These are phyloP conservation scores for Leccinum pachyderme DNA, from an alignment of 1,284 basidiomycete species.

Conservation along the genomic window DNA sequence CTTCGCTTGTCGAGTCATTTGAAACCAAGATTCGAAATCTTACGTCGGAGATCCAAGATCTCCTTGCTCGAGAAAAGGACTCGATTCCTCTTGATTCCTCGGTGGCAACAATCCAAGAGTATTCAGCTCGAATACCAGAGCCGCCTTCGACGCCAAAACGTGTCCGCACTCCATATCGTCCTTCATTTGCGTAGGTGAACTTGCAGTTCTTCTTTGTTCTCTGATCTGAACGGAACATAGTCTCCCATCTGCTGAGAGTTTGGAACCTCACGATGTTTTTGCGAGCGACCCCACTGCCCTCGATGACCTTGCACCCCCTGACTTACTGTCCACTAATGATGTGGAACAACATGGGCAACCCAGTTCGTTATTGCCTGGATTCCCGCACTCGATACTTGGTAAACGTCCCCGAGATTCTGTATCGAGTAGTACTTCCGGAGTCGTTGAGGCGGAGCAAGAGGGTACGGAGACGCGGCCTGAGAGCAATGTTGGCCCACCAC, in stretches of 20 bases:
- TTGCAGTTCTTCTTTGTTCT: background rate
- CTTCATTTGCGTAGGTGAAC: conserved; percentile 28
- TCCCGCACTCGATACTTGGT: conserved; percentile 48
- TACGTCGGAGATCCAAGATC: conserved; percentile 28
- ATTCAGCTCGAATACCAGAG: conserved; percentile 24
- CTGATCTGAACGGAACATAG: conserved; percentile 18
- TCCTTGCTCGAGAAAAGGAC: conserved; percentile 19
- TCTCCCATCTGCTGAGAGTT: conserved; percentile 18
- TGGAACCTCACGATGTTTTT: conserved; percentile 18
- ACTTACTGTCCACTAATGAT: conserved; percentile 20
- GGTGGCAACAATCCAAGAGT: conserved; percentile 10
- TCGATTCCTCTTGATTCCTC: conserved; percentile 15
- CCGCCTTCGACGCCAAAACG: conserved; percentile 35
- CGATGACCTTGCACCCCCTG: conserved; percentile 14
- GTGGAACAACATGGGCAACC: conserved; percentile 23
- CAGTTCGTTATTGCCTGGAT: conserved; percentile 37
- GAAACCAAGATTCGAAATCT: conserved; percentile 38
- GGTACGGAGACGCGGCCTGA: conserved; percentile 39
- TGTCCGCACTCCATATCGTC: conserved; percentile 31
- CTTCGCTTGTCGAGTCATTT: conserved; percentile 31
- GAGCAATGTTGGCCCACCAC: conserved; percentile 39
- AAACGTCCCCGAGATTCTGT: conserved; percentile 58
- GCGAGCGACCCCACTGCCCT: conserved; percentile 21
- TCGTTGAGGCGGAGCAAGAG: conserved; percentile 42
- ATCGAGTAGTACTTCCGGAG: conserved; percentile 40